A percentile compares a stretch with the other conserved stretches of the same genome.
Evolutionary conservation across 352 stramenopile species (phyloP).

Genomic region (Globisporangium sylvaticum): DNA sequence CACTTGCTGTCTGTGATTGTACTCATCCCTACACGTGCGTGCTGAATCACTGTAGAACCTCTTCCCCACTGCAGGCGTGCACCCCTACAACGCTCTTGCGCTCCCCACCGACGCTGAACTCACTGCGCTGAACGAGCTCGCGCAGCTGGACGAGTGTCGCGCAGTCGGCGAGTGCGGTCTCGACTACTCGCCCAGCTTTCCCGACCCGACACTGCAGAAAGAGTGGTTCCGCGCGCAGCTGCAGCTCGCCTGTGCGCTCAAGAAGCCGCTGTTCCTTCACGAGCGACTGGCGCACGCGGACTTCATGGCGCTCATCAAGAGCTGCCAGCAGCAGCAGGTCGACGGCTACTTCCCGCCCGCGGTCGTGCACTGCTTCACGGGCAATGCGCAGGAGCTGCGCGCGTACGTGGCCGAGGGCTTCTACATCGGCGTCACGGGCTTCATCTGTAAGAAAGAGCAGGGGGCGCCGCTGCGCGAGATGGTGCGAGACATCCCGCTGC

Average conservation of each 20-base stretch:
- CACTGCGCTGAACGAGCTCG: slow-evolving; percentile 24
- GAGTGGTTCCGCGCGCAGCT: slow-evolving; percentile 68
- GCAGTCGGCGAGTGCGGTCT: slow-evolving; percentile 78
- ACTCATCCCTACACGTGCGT: background rate
- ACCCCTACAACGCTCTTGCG: slow-evolving; percentile 68
- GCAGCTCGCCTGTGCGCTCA: slow-evolving; percentile 50
- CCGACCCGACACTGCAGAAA: slow-evolving; percentile 37
- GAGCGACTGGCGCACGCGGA: slow-evolving; percentile 74
- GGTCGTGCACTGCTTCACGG: slow-evolving; percentile 92
- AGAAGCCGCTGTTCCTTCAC: slow-evolving; percentile 83
- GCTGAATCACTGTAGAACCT: slow-evolving; percentile 21
- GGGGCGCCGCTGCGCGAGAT: slow-evolving; percentile 49
- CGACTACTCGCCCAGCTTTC: slow-evolving; percentile 72
- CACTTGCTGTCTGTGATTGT: background rate
- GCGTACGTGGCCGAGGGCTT: slow-evolving; percentile 78
- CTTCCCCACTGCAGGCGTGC: slow-evolving; percentile 71
- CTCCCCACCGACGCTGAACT: slow-evolving; percentile 36
- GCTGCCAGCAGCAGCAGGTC: slow-evolving; percentile 28
- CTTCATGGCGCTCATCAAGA: slow-evolving; percentile 65
- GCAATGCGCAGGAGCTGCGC: slow-evolving; percentile 58
- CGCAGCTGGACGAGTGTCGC: slow-evolving; percentile 31
- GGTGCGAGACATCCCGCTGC: slow-evolving; percentile 55
- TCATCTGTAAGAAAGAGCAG: slow-evolving; percentile 83
- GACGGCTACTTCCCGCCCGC: slow-evolving; percentile 44
- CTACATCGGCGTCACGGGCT: slow-evolving; percentile 90